Conservation (phyloP, 2,329 filamentous ascomycete species). For the Stachybotrys chartarum region DNA sequence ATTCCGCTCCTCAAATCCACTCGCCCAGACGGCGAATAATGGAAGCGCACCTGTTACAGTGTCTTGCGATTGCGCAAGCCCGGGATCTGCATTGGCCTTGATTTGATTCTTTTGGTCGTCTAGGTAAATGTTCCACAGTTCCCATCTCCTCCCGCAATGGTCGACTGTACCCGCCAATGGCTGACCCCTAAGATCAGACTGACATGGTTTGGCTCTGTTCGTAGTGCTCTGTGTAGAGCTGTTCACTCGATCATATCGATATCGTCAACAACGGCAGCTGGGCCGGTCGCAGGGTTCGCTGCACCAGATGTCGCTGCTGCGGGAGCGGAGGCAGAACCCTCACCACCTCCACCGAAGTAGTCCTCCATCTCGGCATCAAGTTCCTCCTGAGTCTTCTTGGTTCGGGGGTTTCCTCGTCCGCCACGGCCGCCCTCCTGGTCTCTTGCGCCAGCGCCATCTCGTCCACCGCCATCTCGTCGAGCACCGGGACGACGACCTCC, state of each 20-base stretch:
- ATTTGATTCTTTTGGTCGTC: background rate
- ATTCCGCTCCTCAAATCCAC: background rate
- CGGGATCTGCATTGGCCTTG: no score
- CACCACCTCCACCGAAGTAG: slow-evolving; percentile 61
- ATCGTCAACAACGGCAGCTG: slow-evolving; percentile 37
- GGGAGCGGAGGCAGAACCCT: slow-evolving; percentile 14
- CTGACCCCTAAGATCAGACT: background rate
- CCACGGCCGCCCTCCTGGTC: slow-evolving; percentile 27
- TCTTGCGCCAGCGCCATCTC: slow-evolving; percentile 25
- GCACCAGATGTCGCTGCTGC: slow-evolving; percentile 26
- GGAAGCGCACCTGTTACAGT: no score
- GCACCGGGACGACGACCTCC: slow-evolving; percentile 41
- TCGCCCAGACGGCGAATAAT: no score
- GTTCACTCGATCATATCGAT: slow-evolving; percentile 63
- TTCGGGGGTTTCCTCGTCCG: slow-evolving; percentile 43
- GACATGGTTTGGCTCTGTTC: background rate
- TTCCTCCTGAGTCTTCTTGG: slow-evolving; percentile 84
- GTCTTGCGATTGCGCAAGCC: no score
- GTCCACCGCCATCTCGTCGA: slow-evolving; percentile 29
- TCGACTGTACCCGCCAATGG: background rate
- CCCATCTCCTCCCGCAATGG: background rate
- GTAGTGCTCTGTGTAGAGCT: background rate
- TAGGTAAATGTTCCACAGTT: background rate
- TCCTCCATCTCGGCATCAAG: slow-evolving; percentile 96
- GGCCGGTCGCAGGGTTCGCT: slow-evolving; percentile 10